Conservation (phyloP, 23 red algal species). For the Agarophyton chilense region DNA sequence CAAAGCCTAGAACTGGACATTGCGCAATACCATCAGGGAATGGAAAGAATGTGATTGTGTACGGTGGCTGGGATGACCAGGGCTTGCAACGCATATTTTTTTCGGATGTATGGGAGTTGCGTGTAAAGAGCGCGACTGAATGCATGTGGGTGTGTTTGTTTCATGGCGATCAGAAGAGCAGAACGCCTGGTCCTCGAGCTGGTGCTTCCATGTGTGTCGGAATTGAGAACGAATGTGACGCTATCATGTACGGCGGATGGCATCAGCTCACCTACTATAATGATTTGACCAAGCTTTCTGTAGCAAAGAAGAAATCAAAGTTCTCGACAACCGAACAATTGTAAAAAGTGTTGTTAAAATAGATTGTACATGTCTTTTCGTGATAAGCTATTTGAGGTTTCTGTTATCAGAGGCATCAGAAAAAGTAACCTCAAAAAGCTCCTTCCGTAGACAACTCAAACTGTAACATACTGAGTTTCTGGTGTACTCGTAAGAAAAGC, state of each 20-base stretch:
- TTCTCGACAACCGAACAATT: not conserved
- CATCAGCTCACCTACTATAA: conserved; percentile 50
- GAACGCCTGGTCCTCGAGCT: conserved; percentile 44
- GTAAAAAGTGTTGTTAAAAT: not conserved
- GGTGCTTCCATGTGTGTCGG: conserved; percentile 44
- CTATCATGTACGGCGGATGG: conserved; percentile 52
- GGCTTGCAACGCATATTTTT: conserved; percentile 55
- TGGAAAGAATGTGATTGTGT: conserved; percentile 47
- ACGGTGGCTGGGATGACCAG: conserved; percentile 69
- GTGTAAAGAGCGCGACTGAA: conserved; percentile 34
- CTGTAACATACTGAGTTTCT: too few relatives aligned
- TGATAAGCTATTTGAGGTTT: too few relatives aligned
- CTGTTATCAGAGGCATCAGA: too few relatives aligned
- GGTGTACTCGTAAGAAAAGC: too few relatives aligned
- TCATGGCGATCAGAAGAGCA: conserved; percentile 15
- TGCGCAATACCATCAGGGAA: conserved; percentile 49
- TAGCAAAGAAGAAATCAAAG: conserved; percentile 14
- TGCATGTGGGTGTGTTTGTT: conserved; percentile 49
- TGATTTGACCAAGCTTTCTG: conserved; percentile 40
- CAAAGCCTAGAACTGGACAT: conserved; percentile 60
- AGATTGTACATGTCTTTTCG: too few relatives aligned
- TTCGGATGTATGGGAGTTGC: conserved; percentile 66
- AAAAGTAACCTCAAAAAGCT: too few relatives aligned
- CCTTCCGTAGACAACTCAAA: too few relatives aligned
- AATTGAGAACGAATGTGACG: conserved; percentile 9